These are phyloP conservation scores for Nephelium lappaceum DNA, from an alignment of 345 rosid genomes.

Conservation along the genomic window DNA sequence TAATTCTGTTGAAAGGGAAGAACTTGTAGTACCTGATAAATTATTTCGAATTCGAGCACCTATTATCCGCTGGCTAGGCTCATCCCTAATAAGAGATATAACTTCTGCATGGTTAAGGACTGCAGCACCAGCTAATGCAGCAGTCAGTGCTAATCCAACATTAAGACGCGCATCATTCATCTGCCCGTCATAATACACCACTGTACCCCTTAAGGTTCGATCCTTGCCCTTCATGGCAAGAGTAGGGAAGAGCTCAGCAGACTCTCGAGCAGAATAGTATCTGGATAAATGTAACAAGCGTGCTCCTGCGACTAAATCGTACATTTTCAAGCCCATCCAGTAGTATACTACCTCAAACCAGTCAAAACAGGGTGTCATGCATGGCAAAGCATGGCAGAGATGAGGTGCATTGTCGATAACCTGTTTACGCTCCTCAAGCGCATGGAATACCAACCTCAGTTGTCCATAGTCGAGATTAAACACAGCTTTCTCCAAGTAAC, in stretches of 20 bases:
- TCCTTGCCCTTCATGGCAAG: conserved; percentile 78
- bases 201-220: conserved; percentile 77
- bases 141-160: conserved; percentile 87
- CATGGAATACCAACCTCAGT: conserved; percentile 90
- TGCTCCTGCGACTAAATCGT: conserved; percentile 91
- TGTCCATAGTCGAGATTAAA: conserved; percentile 96
- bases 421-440: conserved; percentile 93
- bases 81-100: conserved; percentile 72
- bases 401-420: conserved; percentile 95
- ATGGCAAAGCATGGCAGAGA: conserved; percentile 91
- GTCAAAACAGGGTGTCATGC: conserved; percentile 97
- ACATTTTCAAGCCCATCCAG: conserved; percentile 96
- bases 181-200: conserved; percentile 97
- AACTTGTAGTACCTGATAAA: conserved; percentile 60
- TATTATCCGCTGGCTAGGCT: conserved; percentile 51
- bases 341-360: conserved; percentile 94
- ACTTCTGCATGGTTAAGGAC: conserved; percentile 96
- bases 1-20: conserved; percentile 3
- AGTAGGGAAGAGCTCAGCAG: conserved; percentile 88
- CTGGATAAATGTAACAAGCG: conserved; percentile 84
- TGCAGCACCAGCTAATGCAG: conserved; percentile 94
- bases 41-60: conserved; percentile 93
- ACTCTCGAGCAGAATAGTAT: conserved; percentile 84
- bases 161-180: conserved; percentile 97
- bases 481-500: conserved; percentile 98